phyloP scores from a whole-genome alignment of 2,329 filamentous ascomycete species.

The Malbranchea cinnamomea region DNA sequence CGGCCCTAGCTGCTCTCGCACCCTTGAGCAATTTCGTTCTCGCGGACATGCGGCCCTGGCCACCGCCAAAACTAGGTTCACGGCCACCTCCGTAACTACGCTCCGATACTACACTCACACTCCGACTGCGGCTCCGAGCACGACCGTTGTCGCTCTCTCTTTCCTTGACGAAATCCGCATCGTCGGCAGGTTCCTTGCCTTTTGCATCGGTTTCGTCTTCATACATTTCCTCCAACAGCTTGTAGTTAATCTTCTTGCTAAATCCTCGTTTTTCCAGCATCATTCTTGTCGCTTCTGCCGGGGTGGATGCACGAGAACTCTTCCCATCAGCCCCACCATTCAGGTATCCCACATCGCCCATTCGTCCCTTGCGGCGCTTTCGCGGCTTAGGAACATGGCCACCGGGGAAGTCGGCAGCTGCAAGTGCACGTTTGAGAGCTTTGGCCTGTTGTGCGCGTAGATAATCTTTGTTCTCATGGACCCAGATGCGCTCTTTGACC shows the following conservation, averaged over 20 bases:
- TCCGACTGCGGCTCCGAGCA: slow-evolving; percentile 15
- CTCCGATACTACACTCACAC: slow-evolving; percentile 16
- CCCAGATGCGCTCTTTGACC: slow-evolving; percentile 85
- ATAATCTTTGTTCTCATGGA: slow-evolving; percentile 89
- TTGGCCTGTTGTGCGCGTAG: slow-evolving; percentile 76
- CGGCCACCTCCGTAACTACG: slow-evolving; percentile 8
- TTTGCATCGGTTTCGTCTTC: slow-evolving; percentile 20
- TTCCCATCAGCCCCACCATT: slow-evolving; percentile 38
- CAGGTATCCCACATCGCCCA: slow-evolving; percentile 33
- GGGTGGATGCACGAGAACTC: slow-evolving; percentile 51
- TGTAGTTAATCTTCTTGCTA: slow-evolving; percentile 62
- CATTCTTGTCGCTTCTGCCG: slow-evolving; percentile 53
- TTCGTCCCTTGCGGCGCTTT: slow-evolving; percentile 33
- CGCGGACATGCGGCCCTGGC: background rate
- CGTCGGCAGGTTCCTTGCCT: slow-evolving; percentile 4
- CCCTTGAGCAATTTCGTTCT: slow-evolving; percentile 3
- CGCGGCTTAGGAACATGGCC: slow-evolving; percentile 26
- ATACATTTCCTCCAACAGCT: slow-evolving; percentile 24
- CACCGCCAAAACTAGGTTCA: slow-evolving; percentile 8
- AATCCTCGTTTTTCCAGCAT: slow-evolving; percentile 54
- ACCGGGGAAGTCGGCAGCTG: slow-evolving; percentile 32
- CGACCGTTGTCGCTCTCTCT: slow-evolving; percentile 6
- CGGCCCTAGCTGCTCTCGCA: slow-evolving; percentile 7
- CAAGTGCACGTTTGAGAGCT: slow-evolving; percentile 54
- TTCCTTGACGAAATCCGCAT: slow-evolving; percentile 15